Conservation (phyloP, 2,329 filamentous ascomycete genomes). For the Colletotrichum camelliae region DNA sequence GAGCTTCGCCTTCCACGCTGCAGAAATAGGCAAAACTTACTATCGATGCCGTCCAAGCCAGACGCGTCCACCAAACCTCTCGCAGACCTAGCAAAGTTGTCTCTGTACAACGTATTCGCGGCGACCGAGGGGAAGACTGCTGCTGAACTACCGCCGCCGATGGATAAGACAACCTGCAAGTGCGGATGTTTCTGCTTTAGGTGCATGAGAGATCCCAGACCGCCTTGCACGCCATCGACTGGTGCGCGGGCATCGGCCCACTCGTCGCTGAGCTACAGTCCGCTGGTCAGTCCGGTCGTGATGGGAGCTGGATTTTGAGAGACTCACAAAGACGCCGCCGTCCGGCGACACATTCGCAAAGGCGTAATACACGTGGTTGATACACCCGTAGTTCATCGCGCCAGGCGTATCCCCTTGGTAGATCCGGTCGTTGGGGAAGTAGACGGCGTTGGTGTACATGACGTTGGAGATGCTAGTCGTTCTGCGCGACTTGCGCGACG, state of each 20-base stretch:
- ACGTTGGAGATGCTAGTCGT: constrained; percentile 51
- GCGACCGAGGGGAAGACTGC: constrained; percentile 73
- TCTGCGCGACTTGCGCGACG: constrained; percentile 52
- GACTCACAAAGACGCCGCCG: constrained; percentile 75
- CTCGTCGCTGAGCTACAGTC: constrained; percentile 73
- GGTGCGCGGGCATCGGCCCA: constrained; percentile 76
- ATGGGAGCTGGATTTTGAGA: constrained; percentile 4
- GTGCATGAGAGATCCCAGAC: constrained; percentile 74
- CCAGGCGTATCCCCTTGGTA: constrained; percentile 77
- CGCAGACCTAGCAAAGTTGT: constrained; percentile 75
- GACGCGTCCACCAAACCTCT: constrained; percentile 72
- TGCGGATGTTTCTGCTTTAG: constrained; percentile 74
- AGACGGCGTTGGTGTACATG: constrained; percentile 76
- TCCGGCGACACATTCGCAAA: constrained; percentile 78
- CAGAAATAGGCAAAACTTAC: constrained; percentile 46
- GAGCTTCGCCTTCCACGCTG: not conserved
- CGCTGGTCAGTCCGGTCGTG: not conserved
- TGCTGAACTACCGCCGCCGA: constrained; percentile 72
- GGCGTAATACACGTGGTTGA: constrained; percentile 84
- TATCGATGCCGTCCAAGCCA: constrained; percentile 68
- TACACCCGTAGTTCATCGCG: constrained; percentile 74
- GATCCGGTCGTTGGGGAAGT: constrained; percentile 82
- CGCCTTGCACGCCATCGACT: constrained; percentile 74
- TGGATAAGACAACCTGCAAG: constrained; percentile 77
- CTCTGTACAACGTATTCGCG: constrained; percentile 60